phyloP scores from a whole-genome alignment of 2,329 filamentous ascomycete genomes.

The Corynespora cassiicola region DNA sequence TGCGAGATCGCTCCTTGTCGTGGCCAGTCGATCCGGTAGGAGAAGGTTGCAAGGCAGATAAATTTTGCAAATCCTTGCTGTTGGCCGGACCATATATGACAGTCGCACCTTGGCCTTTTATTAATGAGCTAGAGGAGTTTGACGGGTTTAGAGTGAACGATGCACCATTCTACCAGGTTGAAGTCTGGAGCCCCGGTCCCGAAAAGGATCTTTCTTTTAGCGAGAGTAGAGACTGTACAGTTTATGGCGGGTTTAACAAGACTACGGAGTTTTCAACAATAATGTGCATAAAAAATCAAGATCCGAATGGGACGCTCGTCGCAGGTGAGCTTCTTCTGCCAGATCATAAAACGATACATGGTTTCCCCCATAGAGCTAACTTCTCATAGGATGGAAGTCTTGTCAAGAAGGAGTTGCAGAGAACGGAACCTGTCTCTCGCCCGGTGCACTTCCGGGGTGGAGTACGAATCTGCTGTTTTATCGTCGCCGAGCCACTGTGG shows the following conservation, averaged over 20 bases:
- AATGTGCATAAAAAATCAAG: conserved; percentile 16
- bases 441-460: conserved; percentile 11
- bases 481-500: conserved; percentile 16
- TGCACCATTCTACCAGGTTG: conserved; percentile 22
- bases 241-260: conserved; percentile 18
- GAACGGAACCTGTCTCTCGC: conserved; percentile 14
- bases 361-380: too few species aligned
- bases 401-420: conserved; percentile 13
- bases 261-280: conserved; percentile 9
- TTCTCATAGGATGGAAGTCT: conserved; percentile 14
- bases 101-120: conserved; percentile 20
- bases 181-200: conserved; percentile 15
- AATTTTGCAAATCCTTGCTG: conserved; percentile 18
- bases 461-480: conserved; percentile 18
- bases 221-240: conserved; percentile 10
- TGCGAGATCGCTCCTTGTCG: conserved; percentile 16
- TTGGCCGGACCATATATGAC: conserved; percentile 19
- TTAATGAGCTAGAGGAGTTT: conserved; percentile 5
- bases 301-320: conserved; percentile 6
- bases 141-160: conserved; percentile 15
- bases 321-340: conserved; percentile 11
- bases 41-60: conserved; percentile 8
- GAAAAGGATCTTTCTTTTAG: conserved; percentile 4
- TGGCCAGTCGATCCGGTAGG: conserved; percentile 13
- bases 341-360: not conserved